phyloP scores from a whole-genome alignment of 2,329 filamentous ascomycete genomes.

The Diaporthe ampelina region DNA sequence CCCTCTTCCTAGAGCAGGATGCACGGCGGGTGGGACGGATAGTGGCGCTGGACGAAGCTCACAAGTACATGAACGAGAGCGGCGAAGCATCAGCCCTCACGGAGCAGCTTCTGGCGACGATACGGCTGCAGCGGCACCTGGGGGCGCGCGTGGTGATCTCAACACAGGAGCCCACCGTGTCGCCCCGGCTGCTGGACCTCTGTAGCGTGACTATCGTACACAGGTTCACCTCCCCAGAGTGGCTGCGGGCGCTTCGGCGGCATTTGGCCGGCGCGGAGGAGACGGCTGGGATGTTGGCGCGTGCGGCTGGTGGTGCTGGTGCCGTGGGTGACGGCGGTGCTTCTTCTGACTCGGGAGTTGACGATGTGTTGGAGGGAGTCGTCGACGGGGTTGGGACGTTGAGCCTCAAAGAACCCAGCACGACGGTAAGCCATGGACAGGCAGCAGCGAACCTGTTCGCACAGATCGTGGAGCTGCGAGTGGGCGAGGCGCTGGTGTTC shows the following conservation, averaged over 20 bases:
- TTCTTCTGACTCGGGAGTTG: conserved; percentile 15
- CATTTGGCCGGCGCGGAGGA: conserved; percentile 50
- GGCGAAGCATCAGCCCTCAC: conserved; percentile 71
- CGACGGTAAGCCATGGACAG: conserved; percentile 41
- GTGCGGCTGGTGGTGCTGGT: conserved; percentile 25
- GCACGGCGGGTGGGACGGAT: conserved; percentile 65
- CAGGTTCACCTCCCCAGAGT: conserved; percentile 67
- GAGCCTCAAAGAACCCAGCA: conserved; percentile 33
- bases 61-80: conserved; percentile 78
- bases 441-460: conserved; percentile 54
- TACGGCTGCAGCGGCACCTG: conserved; percentile 79
- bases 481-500: conserved; percentile 63
- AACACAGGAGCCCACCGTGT: conserved; percentile 83
- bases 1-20: conserved; percentile 72
- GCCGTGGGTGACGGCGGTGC: neutral
- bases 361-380: conserved; percentile 3
- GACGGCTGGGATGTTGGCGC: conserved; percentile 43
- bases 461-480: conserved; percentile 57
- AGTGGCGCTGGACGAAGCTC: conserved; percentile 81
- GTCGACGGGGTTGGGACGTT: conserved; percentile 35
- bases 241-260: conserved; percentile 48
- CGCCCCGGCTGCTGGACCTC: conserved; percentile 76
- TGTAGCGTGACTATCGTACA: conserved; percentile 81
- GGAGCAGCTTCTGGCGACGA: conserved; percentile 70
- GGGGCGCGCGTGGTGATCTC: conserved; percentile 78